Percentiles rank a stretch among this genome's conserved stretches.
phyloP scores from a whole-genome alignment of 2,329 filamentous ascomycete genomes.

The Fusarium neocosmosporiellum region DNA sequence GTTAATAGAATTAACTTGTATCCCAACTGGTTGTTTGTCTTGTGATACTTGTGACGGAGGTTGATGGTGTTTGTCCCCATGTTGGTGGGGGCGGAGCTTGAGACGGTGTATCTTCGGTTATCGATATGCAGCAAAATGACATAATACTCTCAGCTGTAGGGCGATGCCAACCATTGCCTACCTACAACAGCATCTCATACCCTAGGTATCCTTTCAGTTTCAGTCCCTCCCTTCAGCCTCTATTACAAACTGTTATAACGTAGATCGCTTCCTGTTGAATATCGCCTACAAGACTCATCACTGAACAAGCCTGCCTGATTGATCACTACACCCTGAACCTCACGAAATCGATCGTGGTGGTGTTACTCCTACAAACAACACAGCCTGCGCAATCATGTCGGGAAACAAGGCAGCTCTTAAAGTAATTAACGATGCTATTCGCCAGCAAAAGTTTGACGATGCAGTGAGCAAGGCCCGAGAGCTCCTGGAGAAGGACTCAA shows the following conservation, averaged over 20 bases:
- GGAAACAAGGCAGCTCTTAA: conserved; percentile 80
- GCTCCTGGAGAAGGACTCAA: conserved; percentile 76
- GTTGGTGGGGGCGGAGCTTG: background rate
- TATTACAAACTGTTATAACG: background rate
- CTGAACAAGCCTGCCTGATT: background rate
- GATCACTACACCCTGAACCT: background rate
- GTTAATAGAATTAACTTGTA: background rate
- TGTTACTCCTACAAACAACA: conserved; percentile 26
- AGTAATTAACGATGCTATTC: conserved; percentile 81
- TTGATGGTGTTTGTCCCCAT: background rate
- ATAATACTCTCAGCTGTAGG: background rate
- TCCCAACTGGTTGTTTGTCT: background rate
- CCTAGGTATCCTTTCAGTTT: background rate
- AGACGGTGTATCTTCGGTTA: background rate
- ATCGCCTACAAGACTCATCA: background rate
- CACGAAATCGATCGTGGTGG: conserved; percentile 22
- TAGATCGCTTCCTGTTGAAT: background rate
- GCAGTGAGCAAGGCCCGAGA: conserved; percentile 76
- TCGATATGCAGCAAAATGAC: background rate
- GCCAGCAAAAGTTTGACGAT: conserved; percentile 81
- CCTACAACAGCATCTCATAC: background rate
- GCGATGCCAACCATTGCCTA: background rate
- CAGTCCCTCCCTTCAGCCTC: background rate
- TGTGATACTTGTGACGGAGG: background rate
- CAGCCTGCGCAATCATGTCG: conserved; percentile 55